Conservation (phyloP, 208 protist species). For the Crithidia thermophila region DNA sequence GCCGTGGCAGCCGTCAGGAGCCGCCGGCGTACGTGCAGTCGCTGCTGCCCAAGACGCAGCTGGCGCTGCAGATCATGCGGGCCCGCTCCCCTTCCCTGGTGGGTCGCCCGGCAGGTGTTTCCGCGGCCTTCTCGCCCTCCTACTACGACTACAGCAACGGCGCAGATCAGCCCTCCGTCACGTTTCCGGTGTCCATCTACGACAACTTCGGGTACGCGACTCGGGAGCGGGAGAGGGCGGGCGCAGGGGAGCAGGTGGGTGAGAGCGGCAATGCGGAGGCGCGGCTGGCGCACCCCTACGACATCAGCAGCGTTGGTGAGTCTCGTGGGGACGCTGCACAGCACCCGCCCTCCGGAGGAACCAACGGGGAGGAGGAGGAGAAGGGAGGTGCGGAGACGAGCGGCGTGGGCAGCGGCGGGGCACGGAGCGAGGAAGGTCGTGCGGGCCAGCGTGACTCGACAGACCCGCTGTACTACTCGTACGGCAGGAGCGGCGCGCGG, state of each 20-base stretch:
- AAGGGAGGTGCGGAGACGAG: too few relatives aligned
- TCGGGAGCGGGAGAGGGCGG: neutral
- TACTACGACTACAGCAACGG: neutral
- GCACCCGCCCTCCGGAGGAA: too few relatives aligned
- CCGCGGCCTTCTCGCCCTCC: neutral
- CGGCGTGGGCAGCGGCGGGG: too few relatives aligned
- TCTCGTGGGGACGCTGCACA: too few relatives aligned
- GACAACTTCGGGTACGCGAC: neutral
- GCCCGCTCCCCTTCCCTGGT: neutral
- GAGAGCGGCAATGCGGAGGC: too few relatives aligned
- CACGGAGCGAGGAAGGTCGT: too few relatives aligned
- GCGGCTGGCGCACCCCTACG: too few relatives aligned
- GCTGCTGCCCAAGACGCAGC: conserved; percentile 17
- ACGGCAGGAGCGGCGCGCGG: neutral
- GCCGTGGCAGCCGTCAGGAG: neutral
- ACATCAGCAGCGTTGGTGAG: too few relatives aligned
- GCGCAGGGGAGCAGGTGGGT: neutral
- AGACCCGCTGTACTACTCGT: too few relatives aligned
- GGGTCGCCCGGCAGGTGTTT: neutral
- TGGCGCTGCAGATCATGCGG: conserved; percentile 24
- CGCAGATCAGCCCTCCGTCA: neutral
- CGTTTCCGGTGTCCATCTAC: neutral
- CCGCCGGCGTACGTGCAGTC: neutral
- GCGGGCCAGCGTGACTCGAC: too few relatives aligned
- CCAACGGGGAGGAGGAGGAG: too few relatives aligned